phyloP scores from a whole-genome alignment of 352 stramenopile species.

The Phytophthora tubulina region DNA sequence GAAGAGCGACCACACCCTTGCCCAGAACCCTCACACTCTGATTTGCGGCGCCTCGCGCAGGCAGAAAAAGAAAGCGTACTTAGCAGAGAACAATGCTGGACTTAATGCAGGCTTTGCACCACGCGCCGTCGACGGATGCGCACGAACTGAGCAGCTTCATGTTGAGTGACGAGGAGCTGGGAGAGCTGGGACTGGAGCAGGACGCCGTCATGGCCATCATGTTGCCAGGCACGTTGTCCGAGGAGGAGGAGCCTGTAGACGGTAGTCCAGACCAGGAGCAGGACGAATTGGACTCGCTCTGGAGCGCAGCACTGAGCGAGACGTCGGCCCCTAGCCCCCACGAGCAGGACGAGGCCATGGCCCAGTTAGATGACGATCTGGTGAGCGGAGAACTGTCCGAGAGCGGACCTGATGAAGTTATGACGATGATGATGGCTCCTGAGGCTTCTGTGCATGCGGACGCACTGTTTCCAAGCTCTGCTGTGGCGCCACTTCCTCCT shows the following conservation, averaged over 20 bases:
- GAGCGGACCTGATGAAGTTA: slow-evolving; percentile 43
- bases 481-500: slow-evolving; percentile 34
- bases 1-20: neutral
- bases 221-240: slow-evolving; percentile 32
- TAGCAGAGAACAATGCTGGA: slow-evolving; percentile 38
- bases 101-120: slow-evolving; percentile 39
- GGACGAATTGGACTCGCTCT: slow-evolving; percentile 42
- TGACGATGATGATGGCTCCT: slow-evolving; percentile 46
- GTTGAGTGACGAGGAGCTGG: slow-evolving; percentile 41
- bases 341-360: slow-evolving; percentile 21
- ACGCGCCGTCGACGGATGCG: slow-evolving; percentile 20
- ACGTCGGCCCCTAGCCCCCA: slow-evolving; percentile 14
- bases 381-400: slow-evolving; percentile 45
- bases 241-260: slow-evolving; percentile 28
- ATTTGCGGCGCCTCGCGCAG: slow-evolving; percentile 19
- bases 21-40: slow-evolving; percentile 15
- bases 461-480: slow-evolving; percentile 32
- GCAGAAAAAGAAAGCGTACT: slow-evolving; percentile 15
- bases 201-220: slow-evolving; percentile 41
- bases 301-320: slow-evolving; percentile 39
- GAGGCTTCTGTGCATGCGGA: slow-evolving; percentile 35
- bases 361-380: slow-evolving; percentile 36
- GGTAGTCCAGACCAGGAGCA: slow-evolving; percentile 20
- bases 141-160: slow-evolving; percentile 38
- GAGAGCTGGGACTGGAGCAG: slow-evolving; percentile 32